Evolutionary conservation across 2,329 filamentous ascomycete genomes (phyloP).

Genomic region (Xylariaceae sp.): DNA sequence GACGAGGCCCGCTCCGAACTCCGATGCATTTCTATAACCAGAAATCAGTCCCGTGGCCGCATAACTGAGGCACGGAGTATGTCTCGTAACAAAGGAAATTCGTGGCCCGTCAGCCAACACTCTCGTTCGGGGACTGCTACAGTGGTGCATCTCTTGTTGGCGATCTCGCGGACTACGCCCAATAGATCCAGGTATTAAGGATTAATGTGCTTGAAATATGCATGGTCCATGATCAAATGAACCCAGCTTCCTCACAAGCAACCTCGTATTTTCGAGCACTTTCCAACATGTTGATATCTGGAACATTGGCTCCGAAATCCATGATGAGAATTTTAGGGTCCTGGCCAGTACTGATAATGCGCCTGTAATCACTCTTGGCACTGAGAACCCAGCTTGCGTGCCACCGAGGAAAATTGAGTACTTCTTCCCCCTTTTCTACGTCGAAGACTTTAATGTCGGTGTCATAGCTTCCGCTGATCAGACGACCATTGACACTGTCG

Average conservation of each 20-base stretch:
- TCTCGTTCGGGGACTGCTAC: too few species aligned
- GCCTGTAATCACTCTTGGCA: conserved; percentile 91
- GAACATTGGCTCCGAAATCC: conserved; percentile 74
- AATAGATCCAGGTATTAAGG: too few species aligned
- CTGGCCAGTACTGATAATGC: conserved; percentile 92
- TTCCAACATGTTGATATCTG: conserved; percentile 58
- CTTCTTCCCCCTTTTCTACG: conserved; percentile 72
- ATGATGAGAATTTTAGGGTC: conserved; percentile 89
- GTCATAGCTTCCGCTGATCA: conserved; percentile 92
- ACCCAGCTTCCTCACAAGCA: conserved; percentile 30
- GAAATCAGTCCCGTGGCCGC: not conserved
- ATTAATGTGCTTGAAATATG: too few species aligned
- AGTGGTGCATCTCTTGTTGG: too few species aligned
- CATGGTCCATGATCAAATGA: conserved; percentile 27
- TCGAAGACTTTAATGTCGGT: conserved; percentile 94
- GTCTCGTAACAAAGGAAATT: conserved; percentile 6
- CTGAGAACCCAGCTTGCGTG: conserved; percentile 95
- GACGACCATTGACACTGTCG: conserved; percentile 78
- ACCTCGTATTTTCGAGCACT: conserved; percentile 36
- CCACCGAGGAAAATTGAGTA: conserved; percentile 89
- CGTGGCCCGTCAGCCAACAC: too few species aligned
- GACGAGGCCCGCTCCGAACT: not conserved
- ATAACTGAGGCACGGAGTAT: conserved; percentile 1
- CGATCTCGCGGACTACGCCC: too few species aligned
- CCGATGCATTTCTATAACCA: not conserved